Conservation (phyloP, 257 asterid species). For the Scutellaria minor region DNA sequence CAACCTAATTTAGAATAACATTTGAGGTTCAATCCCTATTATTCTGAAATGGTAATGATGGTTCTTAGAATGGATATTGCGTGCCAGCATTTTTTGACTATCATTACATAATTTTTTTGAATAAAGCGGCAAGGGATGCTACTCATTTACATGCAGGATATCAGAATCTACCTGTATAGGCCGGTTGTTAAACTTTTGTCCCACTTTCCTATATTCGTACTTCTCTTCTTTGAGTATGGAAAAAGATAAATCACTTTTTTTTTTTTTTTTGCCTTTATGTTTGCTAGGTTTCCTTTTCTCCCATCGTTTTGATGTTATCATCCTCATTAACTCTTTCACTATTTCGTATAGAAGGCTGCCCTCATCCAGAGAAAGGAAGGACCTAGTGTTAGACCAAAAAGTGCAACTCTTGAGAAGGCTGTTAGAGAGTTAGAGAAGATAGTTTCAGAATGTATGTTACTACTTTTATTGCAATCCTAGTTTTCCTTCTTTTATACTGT, state of each 20-base stretch:
- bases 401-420: conserved; percentile 77
- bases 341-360: conserved; percentile 50
- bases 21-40: not conserved
- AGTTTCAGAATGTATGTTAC: conserved; percentile 74
- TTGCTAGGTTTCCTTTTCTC: conserved; percentile 16
- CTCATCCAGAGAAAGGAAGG: conserved; percentile 61
- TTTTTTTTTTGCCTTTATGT: conserved; percentile 11
- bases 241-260: not conserved
- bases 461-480: conserved; percentile 16
- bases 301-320: conserved; percentile 8
- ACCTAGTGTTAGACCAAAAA: conserved; percentile 56
- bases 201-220: not conserved
- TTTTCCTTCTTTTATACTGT: conserved; percentile 20
- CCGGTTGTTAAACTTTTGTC: conserved; percentile 24
- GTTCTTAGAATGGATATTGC: not conserved
- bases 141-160: conserved; percentile 33
- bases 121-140: not conserved
- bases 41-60: no score
- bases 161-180: not conserved
- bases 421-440: conserved; percentile 76
- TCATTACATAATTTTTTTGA: conserved; percentile 1
- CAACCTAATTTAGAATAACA: not conserved
- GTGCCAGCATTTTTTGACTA: not conserved
- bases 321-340: conserved; percentile 26
- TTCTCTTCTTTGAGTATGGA: conserved; percentile 17